Evolutionary conservation across 2,329 filamentous ascomycete genomes (phyloP).

Genomic region (Graphilbum fragrans): DNA sequence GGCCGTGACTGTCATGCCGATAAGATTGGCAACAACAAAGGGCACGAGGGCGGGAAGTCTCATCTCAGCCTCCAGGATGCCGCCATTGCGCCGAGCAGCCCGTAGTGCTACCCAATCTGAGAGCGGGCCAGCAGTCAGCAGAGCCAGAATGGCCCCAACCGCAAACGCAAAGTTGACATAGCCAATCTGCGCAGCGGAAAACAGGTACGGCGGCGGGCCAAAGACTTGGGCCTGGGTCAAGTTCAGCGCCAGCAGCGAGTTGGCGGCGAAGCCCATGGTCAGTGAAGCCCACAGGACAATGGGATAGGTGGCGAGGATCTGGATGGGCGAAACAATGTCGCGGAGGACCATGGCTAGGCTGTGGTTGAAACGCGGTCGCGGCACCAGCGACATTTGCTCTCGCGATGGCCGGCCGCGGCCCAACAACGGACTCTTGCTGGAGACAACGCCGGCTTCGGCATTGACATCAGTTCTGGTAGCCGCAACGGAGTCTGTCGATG

Average conservation of each 20-base stretch:
- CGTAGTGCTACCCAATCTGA: slow-evolving; percentile 28
- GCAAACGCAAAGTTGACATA: slow-evolving; percentile 34
- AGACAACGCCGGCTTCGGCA: neutral
- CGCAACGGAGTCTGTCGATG: neutral
- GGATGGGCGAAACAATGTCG: slow-evolving; percentile 17
- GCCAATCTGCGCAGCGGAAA: slow-evolving; percentile 28
- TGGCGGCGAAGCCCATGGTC: slow-evolving; percentile 17
- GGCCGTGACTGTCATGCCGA: slow-evolving; percentile 30
- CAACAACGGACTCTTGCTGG: neutral
- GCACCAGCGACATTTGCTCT: slow-evolving; percentile 15
- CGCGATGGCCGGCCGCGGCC: slow-evolving; percentile 11
- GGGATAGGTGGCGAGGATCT: slow-evolving; percentile 15
- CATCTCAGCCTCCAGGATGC: slow-evolving; percentile 34
- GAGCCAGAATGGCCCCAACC: slow-evolving; percentile 26
- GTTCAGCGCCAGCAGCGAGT: slow-evolving; percentile 32
- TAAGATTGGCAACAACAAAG: slow-evolving; percentile 29
- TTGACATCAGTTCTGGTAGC: neutral
- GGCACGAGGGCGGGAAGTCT: slow-evolving; percentile 28
- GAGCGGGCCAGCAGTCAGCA: slow-evolving; percentile 27
- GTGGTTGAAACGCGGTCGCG: slow-evolving; percentile 11
- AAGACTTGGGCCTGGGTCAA: slow-evolving; percentile 36
- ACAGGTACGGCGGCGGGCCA: slow-evolving; percentile 29
- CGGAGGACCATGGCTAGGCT: slow-evolving; percentile 11
- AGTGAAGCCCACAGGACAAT: slow-evolving; percentile 18
- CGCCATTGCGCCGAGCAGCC: slow-evolving; percentile 24